Evolutionary conservation across 208 protist genomes (phyloP).

Genomic region (Herpetomonas tarakana): DNA sequence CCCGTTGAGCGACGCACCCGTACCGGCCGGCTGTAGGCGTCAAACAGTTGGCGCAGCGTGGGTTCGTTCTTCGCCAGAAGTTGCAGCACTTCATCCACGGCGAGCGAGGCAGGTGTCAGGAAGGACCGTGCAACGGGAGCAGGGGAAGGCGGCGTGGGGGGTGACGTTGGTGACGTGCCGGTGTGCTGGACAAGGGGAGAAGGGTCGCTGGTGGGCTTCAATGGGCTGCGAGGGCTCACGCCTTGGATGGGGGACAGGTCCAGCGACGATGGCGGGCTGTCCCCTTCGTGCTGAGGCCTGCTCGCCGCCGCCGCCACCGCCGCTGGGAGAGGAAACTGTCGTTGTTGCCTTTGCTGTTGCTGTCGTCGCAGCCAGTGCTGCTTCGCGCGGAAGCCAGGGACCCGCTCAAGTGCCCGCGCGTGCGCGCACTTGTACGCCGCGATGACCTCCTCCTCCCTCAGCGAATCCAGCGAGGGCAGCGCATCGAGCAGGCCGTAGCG

Average conservation of each 20-base stretch:
- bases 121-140: not conserved
- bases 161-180: too few species aligned
- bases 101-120: slow-evolving; percentile 10
- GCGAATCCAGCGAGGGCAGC: slow-evolving; percentile 34
- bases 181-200: too few species aligned
- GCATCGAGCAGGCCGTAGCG: slow-evolving; percentile 21
- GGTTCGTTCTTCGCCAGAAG: slow-evolving; percentile 58
- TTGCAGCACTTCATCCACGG: slow-evolving; percentile 40
- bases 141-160: too few species aligned
- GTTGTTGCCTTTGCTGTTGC: too few species aligned
- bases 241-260: not conserved
- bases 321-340: not conserved
- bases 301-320: not conserved
- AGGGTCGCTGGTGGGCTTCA: too few species aligned
- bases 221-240: too few species aligned
- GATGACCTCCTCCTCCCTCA: slow-evolving; percentile 34
- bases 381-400: slow-evolving; percentile 17
- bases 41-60: slow-evolving; percentile 59
- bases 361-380: too few species aligned
- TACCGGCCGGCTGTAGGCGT: slow-evolving; percentile 43
- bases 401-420: slow-evolving; percentile 17
- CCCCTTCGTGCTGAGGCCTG: not conserved
- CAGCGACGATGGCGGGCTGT: not conserved
- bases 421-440: slow-evolving; percentile 31
- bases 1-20: slow-evolving; percentile 26